phyloP scores from a whole-genome alignment of 1,139 yeast genomes.

The Protomyces lactucae-debilis region DNA sequence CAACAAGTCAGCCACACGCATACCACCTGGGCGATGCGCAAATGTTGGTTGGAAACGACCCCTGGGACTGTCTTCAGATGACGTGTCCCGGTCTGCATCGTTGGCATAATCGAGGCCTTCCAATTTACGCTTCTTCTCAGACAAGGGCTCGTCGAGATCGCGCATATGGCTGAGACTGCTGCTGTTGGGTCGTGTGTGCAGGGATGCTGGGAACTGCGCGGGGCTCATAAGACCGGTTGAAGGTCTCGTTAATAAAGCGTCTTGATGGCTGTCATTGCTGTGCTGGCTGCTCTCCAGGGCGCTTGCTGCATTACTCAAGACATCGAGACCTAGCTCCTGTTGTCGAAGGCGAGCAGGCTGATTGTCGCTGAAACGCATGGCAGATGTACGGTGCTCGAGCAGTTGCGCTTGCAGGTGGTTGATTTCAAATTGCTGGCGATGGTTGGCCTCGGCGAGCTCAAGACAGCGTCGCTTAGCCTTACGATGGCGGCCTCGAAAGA shows the following conservation, averaged over 20 bases:
- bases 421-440: slow-evolving; percentile 12
- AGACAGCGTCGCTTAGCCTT: slow-evolving; percentile 14
- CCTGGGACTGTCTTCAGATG: neutral
- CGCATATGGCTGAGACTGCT: neutral
- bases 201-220: neutral
- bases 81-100: neutral
- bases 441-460: slow-evolving; percentile 10
- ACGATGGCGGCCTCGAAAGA: slow-evolving; percentile 13
- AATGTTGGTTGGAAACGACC: neutral
- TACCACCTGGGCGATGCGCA: neutral
- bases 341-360: neutral
- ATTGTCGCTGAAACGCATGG: neutral
- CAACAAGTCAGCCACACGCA: neutral
- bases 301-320: slow-evolving; percentile 22
- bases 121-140: neutral
- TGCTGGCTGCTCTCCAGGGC: neutral
- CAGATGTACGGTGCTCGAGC: slow-evolving; percentile 1
- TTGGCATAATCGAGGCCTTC: neutral
- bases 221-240: neutral
- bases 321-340: slow-evolving; percentile 13
- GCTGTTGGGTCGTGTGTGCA: neutral
- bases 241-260: neutral
- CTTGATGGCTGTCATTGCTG: neutral
- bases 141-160: neutral
- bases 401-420: slow-evolving; percentile 9